Base-by-base conservation (phyloP, 1,139 yeast genomes). In the Kluyveromyces sp. region DNA sequence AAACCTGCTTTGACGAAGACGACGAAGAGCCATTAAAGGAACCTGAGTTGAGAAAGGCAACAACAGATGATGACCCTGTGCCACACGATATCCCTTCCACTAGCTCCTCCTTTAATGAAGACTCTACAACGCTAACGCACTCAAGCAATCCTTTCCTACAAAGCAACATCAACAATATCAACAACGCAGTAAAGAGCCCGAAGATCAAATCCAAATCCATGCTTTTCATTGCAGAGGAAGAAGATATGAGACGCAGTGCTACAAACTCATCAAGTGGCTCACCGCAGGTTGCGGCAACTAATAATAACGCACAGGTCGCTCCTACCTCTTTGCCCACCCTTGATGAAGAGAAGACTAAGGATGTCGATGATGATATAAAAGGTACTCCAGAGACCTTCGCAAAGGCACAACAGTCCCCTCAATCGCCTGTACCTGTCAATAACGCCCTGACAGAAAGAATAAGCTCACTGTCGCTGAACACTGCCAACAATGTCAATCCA, bases 1-100 rank as follows among this genome's bases (percentile, higher is more conserved):
- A 79, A 52, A 77, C 79, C 71, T 83, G 92, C 60, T 53, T 59
- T 27, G 59, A 56, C 25, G 50, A 60, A 3, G 48, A 49, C 39
- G 55, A 54, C 25, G 53, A 49, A 3, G 50, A 47, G 29, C 39
- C 45, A 7, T 48, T 56, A 21, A 55, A 51, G 37, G 47, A 48
- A 25, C 65, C 65, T 6, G 59, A 53, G 29, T 46, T 61, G 26
- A 53, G 56, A 42, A 56, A 52, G 29, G 48, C 53, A 4, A 51
- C 56, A 26, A 46, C 51, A 4, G 50, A 41, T 31, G 50, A 42
- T 32, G 45, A 42, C 26, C 41, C 48, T 8, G 32, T 36, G 6
- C 45, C 48, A 21, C 46, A 45, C 34, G 48, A 48, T 37, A 48
- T 45, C 25, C 43, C 39, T 6, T 46, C 46, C 3, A 37, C 43